Evolutionary conservation across 306 rosid genomes (phyloP).

Genomic region (Corylus heterophylla): DNA sequence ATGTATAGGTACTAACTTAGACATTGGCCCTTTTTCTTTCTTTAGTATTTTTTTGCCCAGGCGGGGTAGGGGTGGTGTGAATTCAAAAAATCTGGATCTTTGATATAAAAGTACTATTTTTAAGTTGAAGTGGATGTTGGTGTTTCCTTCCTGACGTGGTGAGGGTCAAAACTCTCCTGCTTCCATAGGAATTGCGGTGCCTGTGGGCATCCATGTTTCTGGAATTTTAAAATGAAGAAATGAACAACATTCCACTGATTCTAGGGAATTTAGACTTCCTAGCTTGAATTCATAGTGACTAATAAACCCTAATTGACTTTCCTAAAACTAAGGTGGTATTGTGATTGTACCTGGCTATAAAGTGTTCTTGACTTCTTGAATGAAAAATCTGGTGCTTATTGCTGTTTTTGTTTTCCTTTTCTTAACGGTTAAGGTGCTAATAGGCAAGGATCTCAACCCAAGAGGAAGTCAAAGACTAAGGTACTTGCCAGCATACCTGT

Average conservation of each 20-base stretch:
- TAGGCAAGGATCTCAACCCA: slow-evolving; percentile 86
- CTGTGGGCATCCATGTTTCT: background rate
- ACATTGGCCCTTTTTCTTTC: slow-evolving; percentile 5
- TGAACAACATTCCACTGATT: background rate
- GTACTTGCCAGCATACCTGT: slow-evolving; percentile 41
- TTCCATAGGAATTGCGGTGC: background rate
- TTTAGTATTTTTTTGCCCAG: background rate
- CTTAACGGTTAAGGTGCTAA: slow-evolving; percentile 55
- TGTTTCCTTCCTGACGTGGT: background rate
- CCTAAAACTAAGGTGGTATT: background rate
- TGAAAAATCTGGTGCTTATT: slow-evolving; percentile 30
- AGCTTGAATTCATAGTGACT: background rate
- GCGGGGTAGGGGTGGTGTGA: background rate
- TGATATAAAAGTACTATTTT: background rate
- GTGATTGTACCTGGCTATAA: background rate
- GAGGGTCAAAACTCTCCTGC: background rate
- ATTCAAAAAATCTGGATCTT: background rate
- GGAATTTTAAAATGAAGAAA: background rate
- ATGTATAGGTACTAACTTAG: slow-evolving; percentile 4
- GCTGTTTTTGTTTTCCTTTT: slow-evolving; percentile 31
- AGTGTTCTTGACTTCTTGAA: slow-evolving; percentile 3
- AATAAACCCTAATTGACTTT: background rate
- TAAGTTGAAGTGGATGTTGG: background rate
- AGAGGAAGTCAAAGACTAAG: slow-evolving; percentile 64
- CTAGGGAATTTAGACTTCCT: background rate